A percentile compares a stretch with the other conserved stretches of the same genome.
Evolutionary conservation across 768 basidiomycete species (phyloP).

Genomic region (Rhodotorula toruloides): DNA sequence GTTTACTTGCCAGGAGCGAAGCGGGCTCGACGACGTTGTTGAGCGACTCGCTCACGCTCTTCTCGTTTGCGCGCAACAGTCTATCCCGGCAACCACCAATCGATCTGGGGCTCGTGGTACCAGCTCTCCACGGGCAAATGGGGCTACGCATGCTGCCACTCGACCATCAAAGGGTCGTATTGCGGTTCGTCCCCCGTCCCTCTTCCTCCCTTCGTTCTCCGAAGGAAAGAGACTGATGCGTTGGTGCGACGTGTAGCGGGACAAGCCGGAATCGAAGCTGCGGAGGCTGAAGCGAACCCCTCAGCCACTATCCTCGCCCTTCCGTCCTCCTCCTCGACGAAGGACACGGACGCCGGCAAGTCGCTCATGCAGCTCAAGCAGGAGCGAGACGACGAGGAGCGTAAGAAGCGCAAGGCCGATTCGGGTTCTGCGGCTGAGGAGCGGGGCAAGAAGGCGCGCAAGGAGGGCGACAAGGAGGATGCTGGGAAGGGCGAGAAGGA

Average conservation of each 20-base stretch:
- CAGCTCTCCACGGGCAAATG: constrained; percentile 63
- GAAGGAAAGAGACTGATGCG: no score
- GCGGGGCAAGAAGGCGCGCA: constrained; percentile 51
- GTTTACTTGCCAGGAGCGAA: neutral
- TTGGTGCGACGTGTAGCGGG: constrained; percentile 32
- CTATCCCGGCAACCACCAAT: constrained; percentile 83
- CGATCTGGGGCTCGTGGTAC: constrained; percentile 98
- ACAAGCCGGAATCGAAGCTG: constrained; percentile 32
- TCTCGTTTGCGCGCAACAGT: constrained; percentile 52
- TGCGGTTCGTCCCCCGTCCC: constrained; percentile 33
- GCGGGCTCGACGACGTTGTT: neutral
- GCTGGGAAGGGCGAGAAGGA: constrained; percentile 11
- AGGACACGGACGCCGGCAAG: constrained; percentile 63
- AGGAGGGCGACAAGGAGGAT: constrained; percentile 9
- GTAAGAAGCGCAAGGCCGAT: constrained; percentile 46
- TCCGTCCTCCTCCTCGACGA: neutral
- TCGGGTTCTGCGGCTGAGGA: constrained; percentile 50
- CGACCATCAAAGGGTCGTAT: constrained; percentile 55
- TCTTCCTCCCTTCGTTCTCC: neutral
- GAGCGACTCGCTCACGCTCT: neutral
- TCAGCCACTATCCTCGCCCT: neutral
- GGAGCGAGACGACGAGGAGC: constrained; percentile 52
- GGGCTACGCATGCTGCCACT: constrained; percentile 96
- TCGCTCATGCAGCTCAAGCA: constrained; percentile 72
- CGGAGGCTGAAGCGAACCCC: constrained; percentile 10